Conservation (phyloP, 148 eudicot genomes). For the Rhododendron mucronatum region DNA sequence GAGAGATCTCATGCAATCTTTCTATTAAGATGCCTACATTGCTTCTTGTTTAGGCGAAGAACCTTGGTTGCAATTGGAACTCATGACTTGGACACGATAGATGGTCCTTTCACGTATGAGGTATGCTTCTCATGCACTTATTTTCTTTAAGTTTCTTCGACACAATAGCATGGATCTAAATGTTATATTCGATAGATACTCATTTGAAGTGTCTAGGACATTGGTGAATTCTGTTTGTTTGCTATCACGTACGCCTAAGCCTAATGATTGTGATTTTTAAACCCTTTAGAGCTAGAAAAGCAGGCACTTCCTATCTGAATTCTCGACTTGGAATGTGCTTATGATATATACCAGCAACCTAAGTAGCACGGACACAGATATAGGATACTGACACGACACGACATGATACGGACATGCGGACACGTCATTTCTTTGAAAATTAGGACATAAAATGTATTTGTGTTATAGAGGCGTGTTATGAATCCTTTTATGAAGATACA, state of each 20-base stretch:
- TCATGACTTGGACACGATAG: slow-evolving; percentile 91
- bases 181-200: neutral
- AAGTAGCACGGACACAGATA: neutral
- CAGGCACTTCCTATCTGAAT: neutral
- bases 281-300: neutral
- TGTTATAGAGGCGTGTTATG: neutral
- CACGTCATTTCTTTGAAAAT: neutral
- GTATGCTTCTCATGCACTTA: slow-evolving; percentile 30
- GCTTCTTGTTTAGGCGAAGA: slow-evolving; percentile 57
- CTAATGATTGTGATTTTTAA: neutral
- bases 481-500: neutral
- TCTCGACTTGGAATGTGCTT: neutral
- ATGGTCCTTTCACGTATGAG: slow-evolving; percentile 99
- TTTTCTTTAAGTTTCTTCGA: neutral
- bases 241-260: neutral
- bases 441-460: neutral
- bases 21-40: neutral
- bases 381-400: neutral
- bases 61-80: slow-evolving; percentile 99
- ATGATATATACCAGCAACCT: neutral
- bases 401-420: neutral
- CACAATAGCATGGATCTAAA: neutral
- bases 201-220: neutral
- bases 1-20: neutral
- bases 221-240: neutral